Evolutionary conservation across 176 grass and related monocot species (phyloP), one percentile per base, ranked within the genome.

Genomic region (Rhynchospora pubera): DNA sequence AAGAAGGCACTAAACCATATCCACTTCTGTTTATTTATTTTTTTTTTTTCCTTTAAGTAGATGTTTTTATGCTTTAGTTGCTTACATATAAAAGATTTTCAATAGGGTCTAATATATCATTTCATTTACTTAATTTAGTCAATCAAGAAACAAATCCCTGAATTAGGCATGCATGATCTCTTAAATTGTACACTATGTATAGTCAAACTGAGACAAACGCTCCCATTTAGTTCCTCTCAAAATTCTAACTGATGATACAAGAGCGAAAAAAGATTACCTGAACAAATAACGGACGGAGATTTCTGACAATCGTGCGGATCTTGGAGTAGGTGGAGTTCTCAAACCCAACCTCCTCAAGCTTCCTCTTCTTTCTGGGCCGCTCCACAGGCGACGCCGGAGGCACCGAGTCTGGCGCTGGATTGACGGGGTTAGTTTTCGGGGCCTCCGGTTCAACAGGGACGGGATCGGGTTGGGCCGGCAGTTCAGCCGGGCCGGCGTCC

Each of bases 251-350:
- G 0, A 67, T 13, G 6, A 48, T 55, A 77, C 7, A 6, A 51
- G 24, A 53, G 19, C 47, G 13, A 24, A 30, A 77, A 76, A 3
- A 77, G 8, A 16, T 77, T 59, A 89, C 87, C 87, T 83, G 83
- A 64, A 89, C 26, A 58, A 89, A 85, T 26, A 75, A 63, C 3
- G 87, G 83, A 18, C 87, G 87, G 30, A 89, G 83, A 78, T 85
- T 62, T 81, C 82, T 82, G 32, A 85, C 67, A 52, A 85, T 19
- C 45, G 34, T 85, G 59, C 83, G 87, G 53, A 89, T 84, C 48
- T 85, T 89, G 57, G 60, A 85, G 68, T 89, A 89, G 24, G 56
- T 56, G 57, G 69, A 83, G 77, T 78, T 85, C 11, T 80, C 50
- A 65, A 89, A 89, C 11, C 79, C 83, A 61, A 42, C 67, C 7